Percentiles rank a stretch among this genome's conserved stretches.
These are phyloP conservation scores for Fusarium verticillioides DNA, from an alignment of 2,329 filamentous ascomycete species.

Conservation along the genomic window DNA sequence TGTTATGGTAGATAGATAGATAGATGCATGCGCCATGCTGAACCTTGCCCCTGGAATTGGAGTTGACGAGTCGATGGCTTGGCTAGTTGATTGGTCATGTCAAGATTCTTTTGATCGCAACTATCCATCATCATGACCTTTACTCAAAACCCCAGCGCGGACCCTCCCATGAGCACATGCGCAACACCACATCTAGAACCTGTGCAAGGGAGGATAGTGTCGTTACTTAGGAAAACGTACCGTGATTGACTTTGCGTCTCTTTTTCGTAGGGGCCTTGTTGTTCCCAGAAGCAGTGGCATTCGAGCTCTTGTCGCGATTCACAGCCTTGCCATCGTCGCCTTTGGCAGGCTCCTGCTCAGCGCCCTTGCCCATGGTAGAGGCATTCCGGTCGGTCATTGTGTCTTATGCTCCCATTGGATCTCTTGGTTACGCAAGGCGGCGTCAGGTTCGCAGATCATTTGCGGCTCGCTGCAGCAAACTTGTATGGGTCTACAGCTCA, in stretches of 20 bases:
- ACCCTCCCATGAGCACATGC: slow-evolving; percentile 5
- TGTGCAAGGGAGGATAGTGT: not conserved
- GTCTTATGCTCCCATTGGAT: slow-evolving; percentile 49
- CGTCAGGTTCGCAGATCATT: slow-evolving; percentile 47
- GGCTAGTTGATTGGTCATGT: slow-evolving; percentile 25
- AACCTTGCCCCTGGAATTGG: slow-evolving; percentile 5
- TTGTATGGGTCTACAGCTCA: slow-evolving; percentile 41
- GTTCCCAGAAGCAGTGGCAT: slow-evolving; percentile 38
- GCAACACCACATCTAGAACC: not conserved
- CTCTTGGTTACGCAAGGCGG: slow-evolving; percentile 48
- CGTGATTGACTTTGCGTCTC: slow-evolving; percentile 89
- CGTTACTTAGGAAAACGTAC: slow-evolving; percentile 62
- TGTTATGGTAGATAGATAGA: slow-evolving; percentile 21
- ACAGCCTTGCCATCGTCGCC: slow-evolving; percentile 46
- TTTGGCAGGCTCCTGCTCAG: slow-evolving; percentile 43
- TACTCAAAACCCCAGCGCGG: slow-evolving; percentile 11
- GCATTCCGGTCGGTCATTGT: slow-evolving; percentile 50
- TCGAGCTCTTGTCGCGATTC: slow-evolving; percentile 45
- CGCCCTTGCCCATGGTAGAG: slow-evolving; percentile 48
- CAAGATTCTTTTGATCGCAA: slow-evolving; percentile 21
- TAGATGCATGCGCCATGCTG: slow-evolving; percentile 23
- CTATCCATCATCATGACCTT: slow-evolving; percentile 21
- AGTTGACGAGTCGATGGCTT: slow-evolving; percentile 19
- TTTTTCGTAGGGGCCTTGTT: slow-evolving; percentile 80
- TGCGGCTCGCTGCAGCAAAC: slow-evolving; percentile 47